Evolutionary conservation across 305 asterid species (phyloP), one percentile per base, ranked within the genome.

Genomic region (Solanum hybrid): DNA sequence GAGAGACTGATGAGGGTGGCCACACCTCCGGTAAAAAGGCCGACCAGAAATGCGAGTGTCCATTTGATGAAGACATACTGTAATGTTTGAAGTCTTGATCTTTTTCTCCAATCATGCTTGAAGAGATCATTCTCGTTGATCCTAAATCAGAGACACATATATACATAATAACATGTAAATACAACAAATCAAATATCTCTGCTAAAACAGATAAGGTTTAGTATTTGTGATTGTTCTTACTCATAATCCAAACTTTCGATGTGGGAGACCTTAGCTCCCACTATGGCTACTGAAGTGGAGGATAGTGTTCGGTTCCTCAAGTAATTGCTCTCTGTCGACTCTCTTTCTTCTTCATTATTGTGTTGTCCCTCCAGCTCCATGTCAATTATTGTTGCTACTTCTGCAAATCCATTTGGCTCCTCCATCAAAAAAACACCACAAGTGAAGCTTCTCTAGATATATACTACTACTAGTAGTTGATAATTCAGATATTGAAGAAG

Each of bases 71-170:
- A 94, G 32, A 95, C 89, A 89, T 95, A 96, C 94, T 96, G 98
- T 94, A 97, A 79, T 4, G 96, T 96, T 92, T 96, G 95, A 36
- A 92, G 93, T 89, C 85, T 93, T 72, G 99, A 95, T 94, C 98
- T 94, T 94, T 98, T 95, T 94, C 98, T 95, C 98, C 98, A 95
- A 81, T 96, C 99, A 76, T 97, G 99, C 95, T 97, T 97, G 96
- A 97, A 97, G 91, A 96, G 93, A 93, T 97, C 97, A 92, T 97
- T 97, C 94, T 97, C 99, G 57, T 97, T 96, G 90, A 97, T 95
- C 96, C 98, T 97, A 79, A 72, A 90, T 83, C 89, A 83, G 89
- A 45, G 27, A 17, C 27, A 24, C 0, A 14, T 20, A 41, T 11
- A 37, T 82, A 84, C 0, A 29, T 33, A 37, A 80, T 79, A 9